These are phyloP conservation scores for Schwanniomyces occidentalis DNA, from an alignment of 805 yeast genomes.

Conservation along the genomic window DNA sequence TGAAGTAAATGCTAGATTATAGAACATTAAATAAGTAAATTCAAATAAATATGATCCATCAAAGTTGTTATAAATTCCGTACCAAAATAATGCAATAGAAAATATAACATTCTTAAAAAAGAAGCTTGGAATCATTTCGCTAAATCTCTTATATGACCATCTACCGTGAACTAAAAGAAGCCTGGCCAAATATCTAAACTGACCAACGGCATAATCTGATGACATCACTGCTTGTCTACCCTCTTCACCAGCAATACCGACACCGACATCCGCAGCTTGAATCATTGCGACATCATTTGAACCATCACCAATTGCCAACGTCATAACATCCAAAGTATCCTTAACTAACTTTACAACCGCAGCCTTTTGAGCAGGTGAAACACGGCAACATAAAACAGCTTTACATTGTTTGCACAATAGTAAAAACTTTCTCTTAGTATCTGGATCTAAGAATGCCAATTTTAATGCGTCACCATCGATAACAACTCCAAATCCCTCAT, in stretches of 20 bases:
- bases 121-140: slow-evolving; percentile 83
- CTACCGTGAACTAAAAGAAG: slow-evolving; percentile 76
- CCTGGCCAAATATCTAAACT: slow-evolving; percentile 69
- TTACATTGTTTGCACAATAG: slow-evolving; percentile 76
- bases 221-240: slow-evolving; percentile 90
- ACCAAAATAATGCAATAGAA: slow-evolving; percentile 76
- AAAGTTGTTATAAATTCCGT: slow-evolving; percentile 68
- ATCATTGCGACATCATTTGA: slow-evolving; percentile 91
- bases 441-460: slow-evolving; percentile 41
- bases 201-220: slow-evolving; percentile 84
- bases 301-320: slow-evolving; percentile 86
- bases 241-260: slow-evolving; percentile 90
- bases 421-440: slow-evolving; percentile 57
- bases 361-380: slow-evolving; percentile 85
- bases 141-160: slow-evolving; percentile 80
- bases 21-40: slow-evolving; percentile 77
- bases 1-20: slow-evolving; percentile 81
- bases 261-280: slow-evolving; percentile 84
- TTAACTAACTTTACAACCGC: slow-evolving; percentile 81
- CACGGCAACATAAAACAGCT: slow-evolving; percentile 84
- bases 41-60: slow-evolving; percentile 81
- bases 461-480: slow-evolving; percentile 79
- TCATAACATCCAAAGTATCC: slow-evolving; percentile 73
- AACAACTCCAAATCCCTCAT: slow-evolving; percentile 65
- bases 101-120: slow-evolving; percentile 79